These are phyloP conservation scores for Arctium minus DNA, from an alignment of 129 eudicot genomes.

Conservation along the genomic window DNA sequence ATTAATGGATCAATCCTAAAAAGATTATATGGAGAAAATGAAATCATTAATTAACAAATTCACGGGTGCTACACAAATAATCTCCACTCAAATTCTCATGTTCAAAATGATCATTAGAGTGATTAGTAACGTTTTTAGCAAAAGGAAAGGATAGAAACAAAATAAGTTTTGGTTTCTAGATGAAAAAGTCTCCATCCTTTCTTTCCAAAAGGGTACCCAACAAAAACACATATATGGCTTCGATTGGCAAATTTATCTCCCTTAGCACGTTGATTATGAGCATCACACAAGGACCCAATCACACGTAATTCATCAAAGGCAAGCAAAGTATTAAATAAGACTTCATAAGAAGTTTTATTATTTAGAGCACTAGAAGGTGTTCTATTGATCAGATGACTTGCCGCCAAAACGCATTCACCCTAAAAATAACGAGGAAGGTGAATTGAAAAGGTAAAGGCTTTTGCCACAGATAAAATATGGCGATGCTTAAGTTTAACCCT, in stretches of 20 bases:
- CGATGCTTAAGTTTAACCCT: conserved; percentile 13
- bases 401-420: conserved; percentile 31
- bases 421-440: conserved; percentile 17
- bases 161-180: background rate
- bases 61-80: too few relatives aligned
- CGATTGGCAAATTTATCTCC: conserved; percentile 21
- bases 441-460: conserved; percentile 20
- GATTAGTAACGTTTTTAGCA: background rate
- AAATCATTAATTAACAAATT: too few relatives aligned
- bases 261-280: background rate
- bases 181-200: conserved; percentile 27
- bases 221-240: conserved; percentile 14
- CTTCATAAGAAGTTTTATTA: conserved; percentile 12
- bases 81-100: background rate
- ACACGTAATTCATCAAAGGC: background rate
- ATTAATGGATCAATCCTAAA: too few relatives aligned
- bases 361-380: conserved; percentile 5
- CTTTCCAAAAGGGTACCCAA: conserved; percentile 26
- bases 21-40: too few relatives aligned
- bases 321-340: background rate
- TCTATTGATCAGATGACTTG: conserved; percentile 22
- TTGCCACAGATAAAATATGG: conserved; percentile 20
- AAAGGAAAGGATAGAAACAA: conserved; percentile 16
- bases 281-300: conserved; percentile 16
- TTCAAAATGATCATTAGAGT: too few relatives aligned